phyloP scores from a whole-genome alignment of 768 basidiomycete genomes.

The Psilocybe cyanescens region DNA sequence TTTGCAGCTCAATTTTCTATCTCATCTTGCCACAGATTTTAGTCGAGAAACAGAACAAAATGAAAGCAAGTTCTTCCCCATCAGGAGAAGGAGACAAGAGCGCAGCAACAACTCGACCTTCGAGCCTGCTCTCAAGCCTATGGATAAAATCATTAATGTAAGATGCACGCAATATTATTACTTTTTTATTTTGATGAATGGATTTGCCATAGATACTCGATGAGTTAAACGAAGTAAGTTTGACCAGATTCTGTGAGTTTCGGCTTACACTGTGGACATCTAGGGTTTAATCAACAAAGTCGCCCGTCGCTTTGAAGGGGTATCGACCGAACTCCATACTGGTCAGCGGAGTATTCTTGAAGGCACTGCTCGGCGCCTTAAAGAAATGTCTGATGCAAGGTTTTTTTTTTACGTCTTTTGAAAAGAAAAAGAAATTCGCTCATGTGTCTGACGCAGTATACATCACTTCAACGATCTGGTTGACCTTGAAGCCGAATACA shows the following conservation, averaged over 20 bases:
- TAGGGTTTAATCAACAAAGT: constrained; percentile 56
- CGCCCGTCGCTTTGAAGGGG: constrained; percentile 47
- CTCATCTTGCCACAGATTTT: background rate
- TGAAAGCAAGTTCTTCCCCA: background rate
- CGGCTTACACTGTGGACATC: background rate
- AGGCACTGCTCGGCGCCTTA: constrained; percentile 46
- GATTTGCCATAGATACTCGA: constrained; percentile 43
- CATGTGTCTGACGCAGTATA: background rate
- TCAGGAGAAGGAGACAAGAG: background rate
- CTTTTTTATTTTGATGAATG: background rate
- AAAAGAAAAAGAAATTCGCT: background rate
- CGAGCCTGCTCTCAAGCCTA: constrained; percentile 1
- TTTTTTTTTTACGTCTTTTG: constrained; percentile 19
- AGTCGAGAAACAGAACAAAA: background rate
- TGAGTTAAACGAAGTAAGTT: constrained; percentile 49
- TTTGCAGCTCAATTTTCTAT: background rate
- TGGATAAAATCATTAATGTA: constrained; percentile 46
- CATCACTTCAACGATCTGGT: constrained; percentile 60
- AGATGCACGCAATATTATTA: constrained; percentile 12
- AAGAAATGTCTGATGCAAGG: constrained; percentile 49
- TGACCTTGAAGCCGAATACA: constrained; percentile 58
- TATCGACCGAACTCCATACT: constrained; percentile 47
- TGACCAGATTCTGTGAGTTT: background rate
- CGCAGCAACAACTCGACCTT: background rate
- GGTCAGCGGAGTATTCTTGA: constrained; percentile 51